phyloP scores from a whole-genome alignment of 192 early-diverging fungal species.

The Polychytrium aggregatum region DNA sequence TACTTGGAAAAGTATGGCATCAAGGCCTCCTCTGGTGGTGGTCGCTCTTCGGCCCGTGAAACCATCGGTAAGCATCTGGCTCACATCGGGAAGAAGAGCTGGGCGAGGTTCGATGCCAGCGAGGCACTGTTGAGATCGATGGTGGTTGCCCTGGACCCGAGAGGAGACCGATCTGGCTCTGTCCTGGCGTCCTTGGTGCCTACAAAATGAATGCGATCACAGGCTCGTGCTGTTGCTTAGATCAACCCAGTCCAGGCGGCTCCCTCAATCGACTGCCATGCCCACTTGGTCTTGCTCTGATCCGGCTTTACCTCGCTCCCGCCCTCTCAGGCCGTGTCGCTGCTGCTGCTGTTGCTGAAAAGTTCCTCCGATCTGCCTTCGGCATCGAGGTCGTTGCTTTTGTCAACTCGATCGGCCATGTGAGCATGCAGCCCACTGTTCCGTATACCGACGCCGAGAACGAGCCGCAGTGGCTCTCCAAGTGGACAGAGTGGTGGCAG shows the following conservation, averaged over 20 bases:
- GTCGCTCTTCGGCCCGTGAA: constrained; percentile 87
- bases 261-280: background rate
- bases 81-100: background rate
- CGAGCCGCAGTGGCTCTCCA: constrained; percentile 44
- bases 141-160: too few species aligned
- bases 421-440: constrained; percentile 52
- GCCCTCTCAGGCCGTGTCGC: constrained; percentile 72
- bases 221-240: too few species aligned
- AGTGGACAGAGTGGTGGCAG: constrained; percentile 41
- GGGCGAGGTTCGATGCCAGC: too few species aligned
- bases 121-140: too few species aligned
- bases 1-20: constrained; percentile 92
- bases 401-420: constrained; percentile 75
- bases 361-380: constrained; percentile 69
- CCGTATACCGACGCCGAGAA: constrained; percentile 44
- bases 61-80: constrained; percentile 58
- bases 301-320: background rate
- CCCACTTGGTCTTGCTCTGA: background rate
- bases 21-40: constrained; percentile 91
- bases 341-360: constrained; percentile 95
- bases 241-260: too few species aligned
- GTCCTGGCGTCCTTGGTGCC: too few species aligned
- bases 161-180: too few species aligned
- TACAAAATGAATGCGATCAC: too few species aligned
- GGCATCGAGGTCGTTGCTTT: constrained; percentile 92